Conservation (phyloP, 768 basidiomycete genomes). For the Paxillus involutus region DNA sequence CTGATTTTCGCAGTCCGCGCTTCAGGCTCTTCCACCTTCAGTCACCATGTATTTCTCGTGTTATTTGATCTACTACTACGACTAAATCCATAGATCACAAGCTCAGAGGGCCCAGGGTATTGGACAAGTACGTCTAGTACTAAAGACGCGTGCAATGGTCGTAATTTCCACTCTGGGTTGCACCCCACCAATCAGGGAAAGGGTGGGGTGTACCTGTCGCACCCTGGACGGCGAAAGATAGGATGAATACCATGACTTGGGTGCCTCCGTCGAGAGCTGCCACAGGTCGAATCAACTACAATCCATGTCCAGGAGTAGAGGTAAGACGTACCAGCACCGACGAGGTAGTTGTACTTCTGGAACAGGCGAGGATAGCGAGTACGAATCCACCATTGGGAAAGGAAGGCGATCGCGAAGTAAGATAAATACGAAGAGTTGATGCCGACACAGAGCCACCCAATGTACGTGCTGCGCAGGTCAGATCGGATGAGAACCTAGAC, state of each 20-base stretch:
- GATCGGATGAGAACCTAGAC: neutral
- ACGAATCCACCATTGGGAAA: conserved; percentile 39
- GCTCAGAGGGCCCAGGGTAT: neutral
- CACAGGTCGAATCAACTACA: neutral
- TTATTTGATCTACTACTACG: no score
- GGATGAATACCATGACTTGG: conserved; percentile 57
- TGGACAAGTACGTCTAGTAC: conserved; percentile 2
- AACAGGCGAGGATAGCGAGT: conserved; percentile 37
- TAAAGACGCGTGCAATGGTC: conserved; percentile 21
- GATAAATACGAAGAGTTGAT: conserved; percentile 27
- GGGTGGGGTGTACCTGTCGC: conserved; percentile 47
- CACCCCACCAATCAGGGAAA: conserved; percentile 60
- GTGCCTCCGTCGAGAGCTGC: conserved; percentile 38
- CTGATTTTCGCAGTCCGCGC: no score
- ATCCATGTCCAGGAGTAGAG: no score
- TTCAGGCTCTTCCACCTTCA: no score
- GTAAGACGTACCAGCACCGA: conserved; percentile 39
- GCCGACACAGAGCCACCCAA: conserved; percentile 20
- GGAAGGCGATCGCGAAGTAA: conserved; percentile 25
- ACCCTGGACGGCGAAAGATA: conserved; percentile 51
- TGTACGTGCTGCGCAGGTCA: conserved; percentile 12
- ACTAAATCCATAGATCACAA: neutral
- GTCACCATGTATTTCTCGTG: no score
- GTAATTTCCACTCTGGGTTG: conserved; percentile 49
- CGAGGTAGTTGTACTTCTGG: conserved; percentile 36